phyloP scores from a whole-genome alignment of 2,329 filamentous ascomycete species.

The Ramichloridium luteum region DNA sequence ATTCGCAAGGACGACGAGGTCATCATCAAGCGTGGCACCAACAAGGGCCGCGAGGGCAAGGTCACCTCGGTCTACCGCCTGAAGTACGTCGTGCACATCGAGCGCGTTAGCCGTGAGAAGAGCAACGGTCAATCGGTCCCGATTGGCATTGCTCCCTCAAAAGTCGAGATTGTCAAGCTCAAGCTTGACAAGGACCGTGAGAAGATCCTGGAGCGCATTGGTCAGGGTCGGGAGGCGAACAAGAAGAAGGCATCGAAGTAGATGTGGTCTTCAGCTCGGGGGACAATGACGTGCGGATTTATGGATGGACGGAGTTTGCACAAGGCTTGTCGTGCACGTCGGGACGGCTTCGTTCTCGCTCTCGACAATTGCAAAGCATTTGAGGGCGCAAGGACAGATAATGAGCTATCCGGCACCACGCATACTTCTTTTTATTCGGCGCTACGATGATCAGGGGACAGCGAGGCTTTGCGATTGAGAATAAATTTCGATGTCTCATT shows the following conservation, averaged over 20 bases:
- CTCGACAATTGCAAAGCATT: too few relatives aligned
- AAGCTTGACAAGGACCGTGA: slow-evolving; percentile 96
- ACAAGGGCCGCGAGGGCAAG: slow-evolving; percentile 99
- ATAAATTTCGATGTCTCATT: slow-evolving; percentile 3
- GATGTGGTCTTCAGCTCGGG: slow-evolving; percentile 1
- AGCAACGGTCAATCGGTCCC: slow-evolving; percentile 91
- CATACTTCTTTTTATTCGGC: slow-evolving; percentile 2
- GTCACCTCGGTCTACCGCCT: slow-evolving; percentile 95
- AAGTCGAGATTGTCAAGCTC: slow-evolving; percentile 97
- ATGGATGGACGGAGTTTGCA: slow-evolving; percentile 4
- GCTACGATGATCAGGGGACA: slow-evolving; percentile 3
- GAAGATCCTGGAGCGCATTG: slow-evolving; percentile 75
- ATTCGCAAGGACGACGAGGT: slow-evolving; percentile 85
- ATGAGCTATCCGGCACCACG: neutral
- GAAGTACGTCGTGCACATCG: slow-evolving; percentile 95
- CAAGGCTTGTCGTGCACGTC: neutral
- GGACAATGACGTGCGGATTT: slow-evolving; percentile 2
- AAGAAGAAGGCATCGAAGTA: slow-evolving; percentile 39
- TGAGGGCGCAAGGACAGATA: neutral
- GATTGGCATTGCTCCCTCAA: slow-evolving; percentile 87
- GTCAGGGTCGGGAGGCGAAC: slow-evolving; percentile 59
- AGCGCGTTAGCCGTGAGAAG: slow-evolving; percentile 96
- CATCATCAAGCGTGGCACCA: slow-evolving; percentile 75
- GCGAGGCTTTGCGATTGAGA: slow-evolving; percentile 2
- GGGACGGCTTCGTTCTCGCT: neutral